A percentile compares a stretch with the other conserved stretches of the same genome.
Conservation (phyloP, 2,329 filamentous ascomycete genomes). For the Coniochaeta hoffmannii region DNA sequence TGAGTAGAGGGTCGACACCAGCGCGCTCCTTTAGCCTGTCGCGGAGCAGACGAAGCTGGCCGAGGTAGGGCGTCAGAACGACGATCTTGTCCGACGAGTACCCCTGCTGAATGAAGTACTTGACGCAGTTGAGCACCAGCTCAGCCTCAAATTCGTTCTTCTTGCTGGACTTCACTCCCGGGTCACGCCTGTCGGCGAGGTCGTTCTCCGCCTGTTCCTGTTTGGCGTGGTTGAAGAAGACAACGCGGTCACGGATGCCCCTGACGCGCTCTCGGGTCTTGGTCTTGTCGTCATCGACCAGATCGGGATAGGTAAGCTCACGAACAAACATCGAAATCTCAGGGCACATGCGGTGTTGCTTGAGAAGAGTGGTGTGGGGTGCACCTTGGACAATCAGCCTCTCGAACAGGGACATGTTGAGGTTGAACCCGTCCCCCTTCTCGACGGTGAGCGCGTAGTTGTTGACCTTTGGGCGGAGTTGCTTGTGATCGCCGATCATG, state of each 20-base stretch:
- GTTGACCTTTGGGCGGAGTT: constrained; percentile 60
- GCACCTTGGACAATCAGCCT: constrained; percentile 51
- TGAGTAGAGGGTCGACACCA: constrained; percentile 58
- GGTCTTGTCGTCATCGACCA: constrained; percentile 49
- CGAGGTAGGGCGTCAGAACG: constrained; percentile 65
- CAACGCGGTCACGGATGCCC: constrained; percentile 52
- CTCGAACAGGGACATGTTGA: constrained; percentile 64
- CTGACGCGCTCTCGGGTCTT: constrained; percentile 34
- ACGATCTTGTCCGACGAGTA: constrained; percentile 60
- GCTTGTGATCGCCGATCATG: constrained; percentile 67
- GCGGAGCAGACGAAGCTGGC: constrained; percentile 53
- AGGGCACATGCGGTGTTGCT: constrained; percentile 63
- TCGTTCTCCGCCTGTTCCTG: constrained; percentile 38
- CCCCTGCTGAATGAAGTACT: constrained; percentile 63
- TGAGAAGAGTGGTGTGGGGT: constrained; percentile 43
- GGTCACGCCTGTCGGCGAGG: constrained; percentile 43
- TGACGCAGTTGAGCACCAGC: constrained; percentile 58
- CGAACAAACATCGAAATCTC: constrained; percentile 56
- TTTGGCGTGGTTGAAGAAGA: constrained; percentile 59
- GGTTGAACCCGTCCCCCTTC: constrained; percentile 55
- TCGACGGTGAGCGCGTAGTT: constrained; percentile 56
- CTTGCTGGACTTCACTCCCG: constrained; percentile 43
- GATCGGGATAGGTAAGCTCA: constrained; percentile 52
- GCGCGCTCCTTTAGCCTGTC: constrained; percentile 35
- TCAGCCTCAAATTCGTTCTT: constrained; percentile 57